Percentiles rank a stretch among this genome's conserved stretches.
Evolutionary conservation across 164 flowering plant species (phyloP).

Genomic region (Macadamia tetraphylla): DNA sequence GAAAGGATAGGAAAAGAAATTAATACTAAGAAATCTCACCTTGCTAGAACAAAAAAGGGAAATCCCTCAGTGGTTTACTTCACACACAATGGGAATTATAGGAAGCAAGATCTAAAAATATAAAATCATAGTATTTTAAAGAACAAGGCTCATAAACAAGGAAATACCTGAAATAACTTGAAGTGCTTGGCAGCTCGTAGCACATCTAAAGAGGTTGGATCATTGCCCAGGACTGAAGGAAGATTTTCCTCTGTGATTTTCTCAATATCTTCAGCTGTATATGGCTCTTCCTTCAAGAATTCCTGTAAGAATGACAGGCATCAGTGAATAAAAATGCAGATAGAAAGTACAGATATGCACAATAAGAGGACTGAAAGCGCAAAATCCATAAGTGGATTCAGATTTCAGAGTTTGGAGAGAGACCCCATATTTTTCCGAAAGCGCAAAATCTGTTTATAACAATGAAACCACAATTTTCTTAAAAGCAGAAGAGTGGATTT

Average conservation of each 20-base stretch:
- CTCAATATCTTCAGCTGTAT: constrained; percentile 75
- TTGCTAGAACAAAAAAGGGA: background rate
- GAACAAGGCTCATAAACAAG: background rate
- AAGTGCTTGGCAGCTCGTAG: constrained; percentile 73
- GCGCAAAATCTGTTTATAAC: no score
- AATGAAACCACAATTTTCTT: no score
- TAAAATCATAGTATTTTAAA: background rate
- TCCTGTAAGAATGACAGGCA: constrained; percentile 35
- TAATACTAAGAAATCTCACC: background rate
- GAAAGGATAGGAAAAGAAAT: no score
- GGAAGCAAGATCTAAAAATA: background rate
- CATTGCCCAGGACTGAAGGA: constrained; percentile 42
- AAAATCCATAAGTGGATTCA: no score
- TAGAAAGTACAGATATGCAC: background rate
- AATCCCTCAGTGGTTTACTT: no score
- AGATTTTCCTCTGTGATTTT: constrained; percentile 55
- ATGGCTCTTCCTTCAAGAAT: constrained; percentile 72
- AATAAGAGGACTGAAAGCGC: background rate
- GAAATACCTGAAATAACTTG: constrained; percentile 73
- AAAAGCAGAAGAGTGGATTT: no score
- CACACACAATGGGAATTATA: background rate
- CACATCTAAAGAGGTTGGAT: constrained; percentile 75
- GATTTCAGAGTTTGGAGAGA: no score
- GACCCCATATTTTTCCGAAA: no score
- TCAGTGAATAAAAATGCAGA: background rate